Conservation (phyloP, 371 early-diverging fungal genomes). For the Mycotypha africana region DNA sequence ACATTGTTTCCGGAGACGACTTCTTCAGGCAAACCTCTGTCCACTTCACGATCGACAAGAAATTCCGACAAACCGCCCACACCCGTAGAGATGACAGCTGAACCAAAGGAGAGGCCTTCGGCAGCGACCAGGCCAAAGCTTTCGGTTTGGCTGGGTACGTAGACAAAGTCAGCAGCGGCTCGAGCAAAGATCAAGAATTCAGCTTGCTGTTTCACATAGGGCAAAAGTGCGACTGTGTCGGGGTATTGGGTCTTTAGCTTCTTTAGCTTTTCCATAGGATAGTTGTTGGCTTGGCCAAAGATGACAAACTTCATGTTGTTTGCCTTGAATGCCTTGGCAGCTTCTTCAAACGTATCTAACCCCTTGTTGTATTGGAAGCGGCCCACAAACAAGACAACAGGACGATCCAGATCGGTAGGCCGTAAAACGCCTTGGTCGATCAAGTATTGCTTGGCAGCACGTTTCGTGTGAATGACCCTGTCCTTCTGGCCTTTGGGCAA, state of each 20-base stretch:
- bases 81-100: constrained; percentile 54
- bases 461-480: constrained; percentile 40
- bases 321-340: constrained; percentile 27
- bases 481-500: constrained; percentile 18
- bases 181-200: constrained; percentile 51
- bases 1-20: constrained; percentile 9
- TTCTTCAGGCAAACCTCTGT: constrained; percentile 6
- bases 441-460: constrained; percentile 49
- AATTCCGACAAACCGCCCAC: constrained; percentile 55
- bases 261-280: constrained; percentile 38
- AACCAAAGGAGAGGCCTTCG: constrained; percentile 60
- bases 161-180: constrained; percentile 57
- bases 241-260: constrained; percentile 35
- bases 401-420: constrained; percentile 39
- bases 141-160: constrained; percentile 57
- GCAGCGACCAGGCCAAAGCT: constrained; percentile 61
- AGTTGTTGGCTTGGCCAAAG: constrained; percentile 59
- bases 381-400: constrained; percentile 55
- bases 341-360: constrained; percentile 44
- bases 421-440: constrained; percentile 37
- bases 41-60: constrained; percentile 39
- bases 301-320: constrained; percentile 49
- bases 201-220: constrained; percentile 35
- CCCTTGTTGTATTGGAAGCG: constrained; percentile 63
- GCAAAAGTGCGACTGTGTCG: constrained; percentile 42